Evolutionary conservation across 1,284 basidiomycete genomes (phyloP), one percentile per base, ranked within the genome.

Genomic region (Hemileia vastatrix): DNA sequence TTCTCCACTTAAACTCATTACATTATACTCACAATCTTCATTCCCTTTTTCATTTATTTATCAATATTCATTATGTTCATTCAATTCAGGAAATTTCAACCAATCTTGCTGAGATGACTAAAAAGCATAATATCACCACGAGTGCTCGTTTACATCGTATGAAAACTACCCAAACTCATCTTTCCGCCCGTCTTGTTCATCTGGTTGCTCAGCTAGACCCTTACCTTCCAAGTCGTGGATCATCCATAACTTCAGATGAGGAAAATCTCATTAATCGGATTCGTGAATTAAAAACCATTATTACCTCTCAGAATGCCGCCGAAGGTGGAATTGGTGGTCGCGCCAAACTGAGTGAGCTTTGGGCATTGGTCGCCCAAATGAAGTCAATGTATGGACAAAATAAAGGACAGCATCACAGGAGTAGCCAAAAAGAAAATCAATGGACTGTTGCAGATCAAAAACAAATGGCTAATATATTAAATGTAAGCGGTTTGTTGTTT

Each of bases 71-170:
- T 44, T n/a, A n/a, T 2, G 40, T 27, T 8, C 6, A 45, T 8
- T 33, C 21, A 11, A 43, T 40, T 18, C 11, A 60, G 58, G 58
- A 60, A 60, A 44, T 60, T 33, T 60, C 58, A 1, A 60, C 32
- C 43, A 44, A 51, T 23, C 45, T 60, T 21, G 54, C 53, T 54
- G 36, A 60, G 19, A 60, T 60, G 36, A 36, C 31, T 24, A 32
- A 49, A 8, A 53, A 47, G 32, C 51, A 53, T n/a, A 60, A 33
- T n/a, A 18, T 60, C 15, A 49, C 44, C 36, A 60, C 58, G 6
- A 44, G 36, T 3, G 44, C 58, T 5, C 31, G 51, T 47, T 23
- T 60, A 18, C 58, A 60, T 54, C 53, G 54, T 53, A 13, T 60
- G 19, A 53, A 45, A 33, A 60, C 51, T 6, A 23, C 43, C 5